Conservation (phyloP, 1,284 basidiomycete species). For the Cutaneotrichosporon sp. region DNA sequence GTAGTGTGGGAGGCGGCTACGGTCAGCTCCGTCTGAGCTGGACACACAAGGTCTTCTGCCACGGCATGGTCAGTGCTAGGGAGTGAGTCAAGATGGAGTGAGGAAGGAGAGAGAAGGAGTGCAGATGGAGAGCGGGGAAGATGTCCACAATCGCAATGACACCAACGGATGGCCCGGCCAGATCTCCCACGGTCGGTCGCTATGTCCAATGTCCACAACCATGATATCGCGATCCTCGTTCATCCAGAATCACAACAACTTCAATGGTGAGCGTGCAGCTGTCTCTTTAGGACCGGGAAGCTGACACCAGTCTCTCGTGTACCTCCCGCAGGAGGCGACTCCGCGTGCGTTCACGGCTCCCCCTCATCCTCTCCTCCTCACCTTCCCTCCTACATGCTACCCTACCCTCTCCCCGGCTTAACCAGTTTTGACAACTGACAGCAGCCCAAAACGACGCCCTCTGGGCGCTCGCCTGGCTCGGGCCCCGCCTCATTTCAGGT, state of each 20-base stretch:
- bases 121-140: neutral
- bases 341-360: constrained; percentile 28
- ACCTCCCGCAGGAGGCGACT: constrained; percentile 45
- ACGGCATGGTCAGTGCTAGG: constrained; percentile 64
- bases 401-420: neutral
- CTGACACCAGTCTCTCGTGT: constrained; percentile 39
- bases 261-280: constrained; percentile 12
- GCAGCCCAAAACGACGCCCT: constrained; percentile 42
- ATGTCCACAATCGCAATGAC: neutral
- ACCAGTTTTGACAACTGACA: neutral
- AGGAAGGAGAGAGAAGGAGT: neutral
- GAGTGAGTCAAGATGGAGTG: neutral
- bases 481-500: constrained; percentile 36
- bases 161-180: neutral
- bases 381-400: neutral
- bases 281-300: neutral
- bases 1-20: constrained; percentile 48
- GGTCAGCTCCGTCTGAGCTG: constrained; percentile 33
- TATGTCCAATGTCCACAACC: neutral
- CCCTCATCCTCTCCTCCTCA: neutral
- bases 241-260: constrained; percentile 7
- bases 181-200: constrained; percentile 8
- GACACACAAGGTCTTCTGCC: constrained; percentile 76
- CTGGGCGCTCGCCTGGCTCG: constrained; percentile 44
- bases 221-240: neutral